Conservation (phyloP, 2,329 filamentous ascomycete genomes). For the Paraphaeosphaeria minitans region DNA sequence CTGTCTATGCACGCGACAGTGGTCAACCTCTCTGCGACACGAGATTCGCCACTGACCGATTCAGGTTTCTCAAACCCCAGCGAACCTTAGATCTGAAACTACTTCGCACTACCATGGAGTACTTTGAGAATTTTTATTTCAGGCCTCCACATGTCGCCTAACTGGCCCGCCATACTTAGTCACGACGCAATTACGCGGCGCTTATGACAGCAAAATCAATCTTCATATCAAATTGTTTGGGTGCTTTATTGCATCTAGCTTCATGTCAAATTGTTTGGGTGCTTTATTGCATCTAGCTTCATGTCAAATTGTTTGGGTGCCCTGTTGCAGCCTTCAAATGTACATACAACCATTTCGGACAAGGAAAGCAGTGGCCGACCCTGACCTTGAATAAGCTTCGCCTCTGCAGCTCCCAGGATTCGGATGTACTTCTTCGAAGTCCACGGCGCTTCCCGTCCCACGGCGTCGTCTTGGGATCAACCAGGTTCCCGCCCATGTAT, state of each 20-base stretch:
- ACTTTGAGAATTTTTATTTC: neutral
- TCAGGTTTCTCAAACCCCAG: neutral
- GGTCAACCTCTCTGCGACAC: neutral
- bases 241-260: too few species aligned
- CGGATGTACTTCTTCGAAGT: neutral
- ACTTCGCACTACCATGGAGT: neutral
- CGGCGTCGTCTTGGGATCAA: neutral
- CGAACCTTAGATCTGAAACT: neutral
- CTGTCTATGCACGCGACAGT: neutral
- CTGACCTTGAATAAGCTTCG: neutral
- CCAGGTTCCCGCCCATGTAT: neutral
- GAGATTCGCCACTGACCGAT: neutral
- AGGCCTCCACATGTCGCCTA: neutral
- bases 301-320: neutral
- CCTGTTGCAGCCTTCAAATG: neutral
- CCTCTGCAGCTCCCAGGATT: slow-evolving; percentile 1
- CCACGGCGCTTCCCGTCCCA: neutral
- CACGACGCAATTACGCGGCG: neutral
- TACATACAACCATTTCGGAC: neutral
- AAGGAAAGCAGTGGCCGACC: neutral
- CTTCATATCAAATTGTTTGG: too few species aligned
- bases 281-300: too few species aligned
- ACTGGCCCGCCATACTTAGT: neutral
- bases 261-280: too few species aligned
- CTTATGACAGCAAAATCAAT: neutral